phyloP scores from a whole-genome alignment of 2,329 filamentous ascomycete species.

The Coniochaeta prunicola region DNA sequence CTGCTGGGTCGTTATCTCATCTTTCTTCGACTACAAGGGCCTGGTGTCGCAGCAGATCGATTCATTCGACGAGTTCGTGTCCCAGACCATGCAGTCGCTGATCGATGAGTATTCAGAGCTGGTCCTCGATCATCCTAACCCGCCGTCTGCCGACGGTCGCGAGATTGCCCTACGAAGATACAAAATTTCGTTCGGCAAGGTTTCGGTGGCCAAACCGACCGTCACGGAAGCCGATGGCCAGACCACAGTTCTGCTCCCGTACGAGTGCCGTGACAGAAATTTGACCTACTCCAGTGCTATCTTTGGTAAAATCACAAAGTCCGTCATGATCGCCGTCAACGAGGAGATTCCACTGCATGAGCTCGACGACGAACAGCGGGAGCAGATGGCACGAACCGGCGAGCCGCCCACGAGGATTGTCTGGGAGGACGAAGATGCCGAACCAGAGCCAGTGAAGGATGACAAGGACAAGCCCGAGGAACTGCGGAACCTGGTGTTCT shows the following conservation, averaged over 20 bases:
- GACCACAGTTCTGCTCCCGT: slow-evolving; percentile 78
- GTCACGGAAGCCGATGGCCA: slow-evolving; percentile 91
- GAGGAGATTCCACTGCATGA: slow-evolving; percentile 58
- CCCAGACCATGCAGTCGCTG: slow-evolving; percentile 88
- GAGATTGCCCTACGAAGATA: slow-evolving; percentile 84
- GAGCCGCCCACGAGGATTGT: slow-evolving; percentile 50
- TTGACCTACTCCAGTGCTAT: slow-evolving; percentile 91
- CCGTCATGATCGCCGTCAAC: slow-evolving; percentile 76
- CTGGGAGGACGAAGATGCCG: slow-evolving; percentile 54
- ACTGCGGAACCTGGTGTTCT: slow-evolving; percentile 71
- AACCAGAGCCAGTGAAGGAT: slow-evolving; percentile 26
- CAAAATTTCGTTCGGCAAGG: slow-evolving; percentile 87
- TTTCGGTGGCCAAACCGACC: slow-evolving; percentile 82
- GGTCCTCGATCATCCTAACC: slow-evolving; percentile 88
- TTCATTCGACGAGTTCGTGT: slow-evolving; percentile 96
- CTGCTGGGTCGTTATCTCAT: slow-evolving; percentile 95
- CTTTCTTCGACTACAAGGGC: slow-evolving; percentile 94
- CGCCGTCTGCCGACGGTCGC: slow-evolving; percentile 60
- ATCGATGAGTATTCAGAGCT: slow-evolving; percentile 87
- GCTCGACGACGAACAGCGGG: slow-evolving; percentile 58
- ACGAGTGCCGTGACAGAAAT: slow-evolving; percentile 93
- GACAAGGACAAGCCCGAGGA: slow-evolving; percentile 45
- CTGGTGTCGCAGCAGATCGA: slow-evolving; percentile 96
- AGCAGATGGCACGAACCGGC: slow-evolving; percentile 45
- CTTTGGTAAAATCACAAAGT: slow-evolving; percentile 82